Evolutionary conservation across 768 basidiomycete species (phyloP), one percentile per base, ranked within the genome.

Genomic region (Amanita muscaria): DNA sequence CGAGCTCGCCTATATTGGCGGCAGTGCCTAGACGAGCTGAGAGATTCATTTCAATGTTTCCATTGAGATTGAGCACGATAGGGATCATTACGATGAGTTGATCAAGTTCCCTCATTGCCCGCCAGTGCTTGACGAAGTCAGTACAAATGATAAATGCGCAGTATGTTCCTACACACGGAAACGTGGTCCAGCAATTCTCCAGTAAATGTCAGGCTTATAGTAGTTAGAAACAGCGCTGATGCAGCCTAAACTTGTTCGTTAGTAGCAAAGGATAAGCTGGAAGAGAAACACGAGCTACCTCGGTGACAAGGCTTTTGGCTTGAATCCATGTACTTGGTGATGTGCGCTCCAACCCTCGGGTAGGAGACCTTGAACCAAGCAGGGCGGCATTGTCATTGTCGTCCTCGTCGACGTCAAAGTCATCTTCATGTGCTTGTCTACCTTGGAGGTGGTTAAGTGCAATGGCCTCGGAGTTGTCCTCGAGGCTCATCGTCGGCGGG

Each of bases 11-110:
- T 40, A 93, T 82, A 53, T 97, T 96, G 4, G 93, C 87, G 1
- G 92, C 85, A 0, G 96, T 99, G 1, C 88, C 85, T n/a, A 99
- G 73, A 11, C 94, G 77, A 1, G 96, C 91, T 3, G 92, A 93
- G 5, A 99, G 80, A 52, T 96, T 97, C 94, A 98, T 98, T 63
- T 98, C 96, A 29, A 98, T 76, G 57, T 99, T 90, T n/a, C 94
- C 96, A 56, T 96, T 97, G 46, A 99, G 77, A 54, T 98, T 98
- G 51, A 90, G 75, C 15, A 98, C 69, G 49, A 93, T 91, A 9
- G 94, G 93, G 3, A 97, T 82, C 42, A 98, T 88, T 72, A 98
- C 90, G 53, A 98, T 91, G 44, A 98, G 80, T 59, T 98, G 92
- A 68, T 97, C 85, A 38, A 97, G 80, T 32, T 85, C 75, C 38